Percentiles rank a stretch among this genome's conserved stretches.
These are phyloP conservation scores for Terfezia claveryi DNA, from an alignment of 495 filamentous ascomycete species.

Conservation along the genomic window DNA sequence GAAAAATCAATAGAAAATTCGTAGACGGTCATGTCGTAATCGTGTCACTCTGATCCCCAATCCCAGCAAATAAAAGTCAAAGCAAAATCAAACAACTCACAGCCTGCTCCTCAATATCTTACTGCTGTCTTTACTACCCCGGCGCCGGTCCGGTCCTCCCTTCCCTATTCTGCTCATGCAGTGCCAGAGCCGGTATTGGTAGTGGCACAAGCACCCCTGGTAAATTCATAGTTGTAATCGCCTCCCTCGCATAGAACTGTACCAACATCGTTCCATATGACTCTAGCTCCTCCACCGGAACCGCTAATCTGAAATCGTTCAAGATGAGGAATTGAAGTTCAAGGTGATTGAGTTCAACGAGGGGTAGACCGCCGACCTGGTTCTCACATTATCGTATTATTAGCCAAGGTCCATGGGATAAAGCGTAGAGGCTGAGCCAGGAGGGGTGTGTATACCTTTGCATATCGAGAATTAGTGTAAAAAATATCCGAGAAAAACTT, in stretches of 20 bases:
- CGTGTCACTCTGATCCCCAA: no score
- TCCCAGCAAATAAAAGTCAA: no score
- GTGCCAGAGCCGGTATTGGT: no score
- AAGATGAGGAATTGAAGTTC: slow-evolving; percentile 91
- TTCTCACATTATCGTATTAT: not conserved
- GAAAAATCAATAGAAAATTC: no score
- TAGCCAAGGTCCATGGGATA: slow-evolving; percentile 2
- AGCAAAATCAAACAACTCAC: no score
- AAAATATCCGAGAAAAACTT: slow-evolving; percentile 99
- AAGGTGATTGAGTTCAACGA: slow-evolving; percentile 89
- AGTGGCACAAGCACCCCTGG: not conserved
- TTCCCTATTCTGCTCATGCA: no score
- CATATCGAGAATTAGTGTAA: slow-evolving; percentile 97
- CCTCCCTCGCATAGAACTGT: slow-evolving; percentile 89
- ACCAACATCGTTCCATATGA: slow-evolving; percentile 97
- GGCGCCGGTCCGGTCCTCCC: no score
- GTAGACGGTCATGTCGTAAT: no score
- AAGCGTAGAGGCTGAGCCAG: not conserved
- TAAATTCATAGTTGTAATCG: slow-evolving; percentile 35
- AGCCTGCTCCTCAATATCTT: no score
- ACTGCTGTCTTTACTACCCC: no score
- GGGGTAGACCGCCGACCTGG: slow-evolving; percentile 86
- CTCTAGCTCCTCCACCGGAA: slow-evolving; percentile 87
- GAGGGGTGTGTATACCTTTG: slow-evolving; percentile 46
- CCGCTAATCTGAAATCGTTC: slow-evolving; percentile 89